phyloP scores from a whole-genome alignment of 257 asterid genomes.

The Vinca minor region DNA sequence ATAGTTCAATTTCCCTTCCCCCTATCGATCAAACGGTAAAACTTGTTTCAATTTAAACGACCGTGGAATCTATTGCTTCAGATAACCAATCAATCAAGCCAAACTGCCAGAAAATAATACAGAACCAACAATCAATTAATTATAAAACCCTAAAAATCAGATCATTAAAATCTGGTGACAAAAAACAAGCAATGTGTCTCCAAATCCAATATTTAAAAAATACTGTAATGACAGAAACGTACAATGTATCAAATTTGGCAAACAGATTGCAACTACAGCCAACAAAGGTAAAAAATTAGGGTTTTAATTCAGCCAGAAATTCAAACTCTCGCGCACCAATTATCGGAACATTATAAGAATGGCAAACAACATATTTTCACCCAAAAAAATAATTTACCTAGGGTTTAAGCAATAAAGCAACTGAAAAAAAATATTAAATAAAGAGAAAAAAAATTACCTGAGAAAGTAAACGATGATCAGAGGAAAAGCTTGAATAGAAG shows the following conservation, averaged over 20 bases:
- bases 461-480: constrained; percentile 3
- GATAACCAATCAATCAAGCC: neutral
- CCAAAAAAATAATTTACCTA: neutral
- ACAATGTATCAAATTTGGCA: too few relatives aligned
- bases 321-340: neutral
- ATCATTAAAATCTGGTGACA: constrained; percentile 10
- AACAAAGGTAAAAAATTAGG: too few relatives aligned
- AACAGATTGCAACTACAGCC: too few relatives aligned
- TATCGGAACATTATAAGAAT: constrained; percentile 8
- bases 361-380: constrained; percentile 6
- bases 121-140: constrained; percentile 1
- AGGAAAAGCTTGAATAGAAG: neutral
- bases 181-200: constrained; percentile 7
- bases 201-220: neutral
- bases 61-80: constrained; percentile 10
- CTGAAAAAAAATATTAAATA: neutral
- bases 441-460: constrained; percentile 12
- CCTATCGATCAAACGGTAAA: too few relatives aligned
- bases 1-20: constrained; percentile 15
- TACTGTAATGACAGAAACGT: neutral
- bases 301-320: constrained; percentile 3
- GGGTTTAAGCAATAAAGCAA: neutral
- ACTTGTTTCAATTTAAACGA: too few relatives aligned
- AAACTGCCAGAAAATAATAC: neutral
- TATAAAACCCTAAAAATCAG: constrained; percentile 16